Conservation (phyloP, 1,139 yeast species). For the Kodamaea anthophila region DNA sequence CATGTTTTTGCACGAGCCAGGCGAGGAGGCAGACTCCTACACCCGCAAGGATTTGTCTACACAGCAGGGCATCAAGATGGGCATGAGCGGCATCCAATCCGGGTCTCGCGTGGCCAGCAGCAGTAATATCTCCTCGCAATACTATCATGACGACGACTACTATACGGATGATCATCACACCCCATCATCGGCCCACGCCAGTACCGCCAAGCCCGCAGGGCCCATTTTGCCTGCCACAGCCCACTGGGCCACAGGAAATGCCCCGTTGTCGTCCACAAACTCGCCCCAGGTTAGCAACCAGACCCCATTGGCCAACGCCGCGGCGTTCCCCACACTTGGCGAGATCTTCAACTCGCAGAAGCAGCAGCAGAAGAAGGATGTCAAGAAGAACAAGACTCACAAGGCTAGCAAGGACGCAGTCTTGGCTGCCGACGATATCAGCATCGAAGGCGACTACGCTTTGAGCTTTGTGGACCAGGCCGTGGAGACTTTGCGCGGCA, state of each 20-base stretch:
- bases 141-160: slow-evolving; percentile 17
- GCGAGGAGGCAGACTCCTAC: slow-evolving; percentile 97
- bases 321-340: slow-evolving; percentile 70
- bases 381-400: slow-evolving; percentile 22
- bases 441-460: slow-evolving; percentile 35
- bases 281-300: slow-evolving; percentile 33
- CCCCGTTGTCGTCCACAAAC: slow-evolving; percentile 17
- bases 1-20: slow-evolving; percentile 98
- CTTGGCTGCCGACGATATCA: slow-evolving; percentile 34
- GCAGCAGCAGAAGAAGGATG: slow-evolving; percentile 26
- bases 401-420: slow-evolving; percentile 23
- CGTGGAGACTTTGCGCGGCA: slow-evolving; percentile 26
- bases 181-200: not conserved
- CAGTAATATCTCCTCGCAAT: slow-evolving; percentile 11
- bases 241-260: slow-evolving; percentile 45
- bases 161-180: slow-evolving; percentile 13
- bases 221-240: slow-evolving; percentile 52
- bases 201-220: not conserved
- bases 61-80: slow-evolving; percentile 65
- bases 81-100: slow-evolving; percentile 32
- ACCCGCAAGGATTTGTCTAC: slow-evolving; percentile 89
- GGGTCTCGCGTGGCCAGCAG: slow-evolving; percentile 13
- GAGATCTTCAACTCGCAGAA: slow-evolving; percentile 50
- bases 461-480: slow-evolving; percentile 33
- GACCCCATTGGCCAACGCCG: slow-evolving; percentile 41